Percentiles rank a stretch among this genome's conserved stretches.
These are phyloP conservation scores for Cryptosporidium andersoni DNA, from an alignment of 169 alveolate genomes.

Conservation along the genomic window DNA sequence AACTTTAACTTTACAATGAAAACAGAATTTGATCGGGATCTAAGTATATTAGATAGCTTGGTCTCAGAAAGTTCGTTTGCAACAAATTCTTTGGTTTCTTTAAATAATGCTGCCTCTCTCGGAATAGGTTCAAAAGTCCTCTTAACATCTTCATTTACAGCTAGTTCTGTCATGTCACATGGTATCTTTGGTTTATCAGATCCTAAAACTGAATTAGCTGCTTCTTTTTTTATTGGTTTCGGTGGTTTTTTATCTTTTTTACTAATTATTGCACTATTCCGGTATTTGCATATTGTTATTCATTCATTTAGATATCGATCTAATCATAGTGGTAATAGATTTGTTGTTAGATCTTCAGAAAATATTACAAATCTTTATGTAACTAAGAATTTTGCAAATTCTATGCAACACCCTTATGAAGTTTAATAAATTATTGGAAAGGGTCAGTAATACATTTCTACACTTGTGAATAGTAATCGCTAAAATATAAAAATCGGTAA, in stretches of 20 bases:
- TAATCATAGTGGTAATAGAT: slow-evolving; percentile 1
- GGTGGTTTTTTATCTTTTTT: slow-evolving; percentile 34
- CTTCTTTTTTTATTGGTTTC: slow-evolving; percentile 50
- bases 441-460: no score
- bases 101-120: background rate
- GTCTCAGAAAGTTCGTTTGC: slow-evolving; percentile 32
- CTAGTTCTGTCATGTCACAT: background rate
- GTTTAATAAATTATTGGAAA: no score
- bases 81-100: background rate
- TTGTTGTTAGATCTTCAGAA: slow-evolving; percentile 29
- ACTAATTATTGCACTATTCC: slow-evolving; percentile 12
- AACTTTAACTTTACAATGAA: slow-evolving; percentile 5
- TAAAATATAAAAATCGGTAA: no score
- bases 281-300: slow-evolving; percentile 3
- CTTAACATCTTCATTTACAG: slow-evolving; percentile 8
- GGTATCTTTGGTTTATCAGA: slow-evolving; percentile 47
- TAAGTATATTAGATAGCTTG: background rate
- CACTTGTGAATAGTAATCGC: no score
- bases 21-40: slow-evolving; percentile 53
- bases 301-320: background rate
- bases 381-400: slow-evolving; percentile 5
- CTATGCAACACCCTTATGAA: background rate
- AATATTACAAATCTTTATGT: slow-evolving; percentile 2
- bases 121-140: background rate
- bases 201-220: slow-evolving; percentile 26